A percentile compares a stretch with the other conserved stretches of the same genome.
phyloP scores from a whole-genome alignment of 768 basidiomycete genomes.

The Termitomyces sp. region DNA sequence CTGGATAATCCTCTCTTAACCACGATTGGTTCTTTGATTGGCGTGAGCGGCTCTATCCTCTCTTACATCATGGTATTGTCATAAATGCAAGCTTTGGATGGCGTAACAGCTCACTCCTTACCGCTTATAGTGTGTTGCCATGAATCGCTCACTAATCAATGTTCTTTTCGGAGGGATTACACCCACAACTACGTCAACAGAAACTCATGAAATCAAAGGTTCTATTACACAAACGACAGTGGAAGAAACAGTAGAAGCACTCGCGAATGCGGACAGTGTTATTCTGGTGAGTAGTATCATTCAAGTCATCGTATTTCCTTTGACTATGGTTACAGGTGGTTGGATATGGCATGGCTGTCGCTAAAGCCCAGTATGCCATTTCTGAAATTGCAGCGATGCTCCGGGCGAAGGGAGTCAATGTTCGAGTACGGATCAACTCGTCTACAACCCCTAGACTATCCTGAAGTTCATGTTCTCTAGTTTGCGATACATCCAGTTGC shows the following conservation, averaged over 20 bases:
- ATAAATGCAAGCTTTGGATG: neutral
- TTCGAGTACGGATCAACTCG: constrained; percentile 40
- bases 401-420: constrained; percentile 67
- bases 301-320: neutral
- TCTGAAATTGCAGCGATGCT: constrained; percentile 73
- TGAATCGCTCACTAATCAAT: constrained; percentile 84
- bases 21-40: constrained; percentile 81
- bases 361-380: constrained; percentile 80
- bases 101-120: constrained; percentile 1
- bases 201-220: constrained; percentile 77
- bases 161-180: constrained; percentile 87
- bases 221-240: constrained; percentile 70
- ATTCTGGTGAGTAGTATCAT: constrained; percentile 47
- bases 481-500: constrained; percentile 90
- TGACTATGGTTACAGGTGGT: constrained; percentile 46
- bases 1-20: constrained; percentile 80
- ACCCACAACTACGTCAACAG: constrained; percentile 39
- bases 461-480: constrained; percentile 12
- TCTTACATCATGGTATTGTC: constrained; percentile 81
- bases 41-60: constrained; percentile 85
- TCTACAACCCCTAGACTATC: neutral
- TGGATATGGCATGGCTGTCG: constrained; percentile 90
- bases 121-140: constrained; percentile 69
- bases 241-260: constrained; percentile 76
- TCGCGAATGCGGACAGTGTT: constrained; percentile 77